Percentiles rank a stretch among this genome's conserved stretches.
Conservation (phyloP, 106 monocot genomes). For the Apostasia shenzhenica region DNA sequence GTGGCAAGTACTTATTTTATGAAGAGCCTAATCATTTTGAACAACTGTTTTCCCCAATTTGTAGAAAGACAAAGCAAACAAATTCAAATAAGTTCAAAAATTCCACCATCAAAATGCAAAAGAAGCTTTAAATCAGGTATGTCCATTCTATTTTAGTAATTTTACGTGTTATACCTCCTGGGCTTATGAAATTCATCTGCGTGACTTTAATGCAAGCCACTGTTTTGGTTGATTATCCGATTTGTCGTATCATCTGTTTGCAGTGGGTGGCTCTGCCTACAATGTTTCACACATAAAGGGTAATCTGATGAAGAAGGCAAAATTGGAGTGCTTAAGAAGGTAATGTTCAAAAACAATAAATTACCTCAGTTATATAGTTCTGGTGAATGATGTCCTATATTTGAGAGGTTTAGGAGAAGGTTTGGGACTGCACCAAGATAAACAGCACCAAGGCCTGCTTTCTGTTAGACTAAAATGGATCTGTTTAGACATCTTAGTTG, state of each 20-base stretch:
- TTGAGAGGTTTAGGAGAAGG: no score
- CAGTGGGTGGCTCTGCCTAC: slow-evolving; percentile 44
- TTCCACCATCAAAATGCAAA: slow-evolving; percentile 64
- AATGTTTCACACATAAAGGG: slow-evolving; percentile 47
- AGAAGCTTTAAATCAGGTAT: slow-evolving; percentile 64
- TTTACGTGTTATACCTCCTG: not conserved
- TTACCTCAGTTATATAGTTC: not conserved
- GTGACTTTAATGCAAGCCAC: no score
- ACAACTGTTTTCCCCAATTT: not conserved
- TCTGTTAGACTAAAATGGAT: not conserved
- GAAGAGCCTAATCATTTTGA: not conserved
- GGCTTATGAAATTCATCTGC: no score
- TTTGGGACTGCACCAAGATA: no score
- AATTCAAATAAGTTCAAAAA: slow-evolving; percentile 53
- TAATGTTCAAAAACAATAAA: slow-evolving; percentile 6
- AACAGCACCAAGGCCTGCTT: not conserved
- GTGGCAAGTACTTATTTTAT: no score
- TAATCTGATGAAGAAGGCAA: slow-evolving; percentile 90
- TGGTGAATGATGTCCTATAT: no score
- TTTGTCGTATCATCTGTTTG: not conserved
- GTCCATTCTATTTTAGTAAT: not conserved
- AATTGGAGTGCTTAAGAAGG: slow-evolving; percentile 69
- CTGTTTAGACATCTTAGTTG: not conserved
- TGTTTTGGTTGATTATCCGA: not conserved
- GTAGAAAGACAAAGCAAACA: slow-evolving; percentile 66